These are phyloP conservation scores for Durio zibethinus DNA, from an alignment of 345 rosid species.

Conservation along the genomic window DNA sequence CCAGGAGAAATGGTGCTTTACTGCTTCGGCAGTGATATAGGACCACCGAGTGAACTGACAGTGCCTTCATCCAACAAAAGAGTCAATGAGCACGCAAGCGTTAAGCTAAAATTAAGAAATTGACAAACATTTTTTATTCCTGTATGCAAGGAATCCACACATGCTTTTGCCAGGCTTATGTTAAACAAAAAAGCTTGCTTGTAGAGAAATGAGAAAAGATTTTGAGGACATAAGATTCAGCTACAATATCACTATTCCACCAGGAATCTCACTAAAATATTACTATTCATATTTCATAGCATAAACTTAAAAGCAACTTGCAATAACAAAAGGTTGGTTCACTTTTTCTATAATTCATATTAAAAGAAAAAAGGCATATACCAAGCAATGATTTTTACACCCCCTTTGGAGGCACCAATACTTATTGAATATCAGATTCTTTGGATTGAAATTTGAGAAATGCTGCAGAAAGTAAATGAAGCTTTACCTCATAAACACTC, in stretches of 20 bases:
- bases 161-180: background rate
- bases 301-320: background rate
- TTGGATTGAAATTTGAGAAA: background rate
- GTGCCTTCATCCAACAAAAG: background rate
- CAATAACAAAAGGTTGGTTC: background rate
- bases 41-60: too few relatives aligned
- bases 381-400: background rate
- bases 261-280: background rate
- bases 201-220: background rate
- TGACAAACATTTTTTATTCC: too few relatives aligned
- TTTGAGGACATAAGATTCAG: background rate
- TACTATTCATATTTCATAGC: too few relatives aligned
- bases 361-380: slow-evolving; percentile 13
- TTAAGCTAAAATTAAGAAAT: background rate
- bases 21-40: background rate
- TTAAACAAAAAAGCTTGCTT: background rate
- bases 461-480: background rate
- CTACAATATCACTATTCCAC: background rate
- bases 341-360: background rate
- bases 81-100: background rate
- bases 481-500: too few relatives aligned
- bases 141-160: background rate
- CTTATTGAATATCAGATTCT: too few relatives aligned
- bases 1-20: background rate
- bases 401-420: background rate